Evolutionary conservation across 441 rosid species (phyloP).

Genomic region (Bruguiera hainesii): DNA sequence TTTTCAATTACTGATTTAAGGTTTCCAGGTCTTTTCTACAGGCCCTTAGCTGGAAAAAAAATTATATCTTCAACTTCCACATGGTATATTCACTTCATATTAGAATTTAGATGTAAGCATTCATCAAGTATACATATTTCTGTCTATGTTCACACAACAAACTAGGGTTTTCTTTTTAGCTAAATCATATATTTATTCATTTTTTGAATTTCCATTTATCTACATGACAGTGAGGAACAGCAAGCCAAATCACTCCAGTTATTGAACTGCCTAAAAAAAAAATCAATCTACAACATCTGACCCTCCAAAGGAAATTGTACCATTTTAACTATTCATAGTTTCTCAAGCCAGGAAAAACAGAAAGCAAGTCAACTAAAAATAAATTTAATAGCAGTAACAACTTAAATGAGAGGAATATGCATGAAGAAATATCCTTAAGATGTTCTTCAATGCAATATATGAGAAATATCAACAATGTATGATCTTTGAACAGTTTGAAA

Average conservation of each 20-base stretch:
- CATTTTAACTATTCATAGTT: background rate
- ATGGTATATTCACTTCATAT: too few species aligned
- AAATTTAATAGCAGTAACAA: background rate
- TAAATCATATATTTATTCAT: background rate
- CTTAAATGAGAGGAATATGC: background rate
- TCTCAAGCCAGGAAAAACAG: background rate
- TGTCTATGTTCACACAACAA: background rate
- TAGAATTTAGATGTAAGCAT: too few species aligned
- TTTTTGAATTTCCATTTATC: background rate
- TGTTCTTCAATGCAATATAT: slow-evolving; percentile 6
- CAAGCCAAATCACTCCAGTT: background rate
- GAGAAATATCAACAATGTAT: background rate
- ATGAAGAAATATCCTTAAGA: background rate
- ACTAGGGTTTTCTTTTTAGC: background rate
- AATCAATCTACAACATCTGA: background rate
- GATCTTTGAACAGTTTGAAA: background rate
- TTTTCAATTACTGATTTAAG: too few species aligned
- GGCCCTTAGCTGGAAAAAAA: too few species aligned
- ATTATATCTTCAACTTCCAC: too few species aligned
- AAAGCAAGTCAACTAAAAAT: background rate
- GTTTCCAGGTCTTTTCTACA: too few species aligned
- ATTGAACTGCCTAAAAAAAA: background rate
- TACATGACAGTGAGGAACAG: background rate
- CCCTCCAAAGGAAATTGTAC: background rate
- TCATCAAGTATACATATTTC: too few species aligned